Base-by-base conservation (phyloP, 2,329 filamentous ascomycete species). In the Colletotrichum scovillei region DNA sequence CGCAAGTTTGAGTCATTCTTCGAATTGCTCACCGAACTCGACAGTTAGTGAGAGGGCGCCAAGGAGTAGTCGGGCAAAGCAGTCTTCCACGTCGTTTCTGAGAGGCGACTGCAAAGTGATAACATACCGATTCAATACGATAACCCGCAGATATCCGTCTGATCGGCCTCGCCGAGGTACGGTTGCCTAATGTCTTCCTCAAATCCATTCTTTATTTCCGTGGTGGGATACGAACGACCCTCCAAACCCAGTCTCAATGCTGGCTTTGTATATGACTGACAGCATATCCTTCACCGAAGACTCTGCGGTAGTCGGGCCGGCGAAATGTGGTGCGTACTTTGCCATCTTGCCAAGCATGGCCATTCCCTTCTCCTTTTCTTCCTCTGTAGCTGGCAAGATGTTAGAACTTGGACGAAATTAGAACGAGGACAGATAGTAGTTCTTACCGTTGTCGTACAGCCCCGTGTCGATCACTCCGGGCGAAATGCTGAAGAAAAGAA, bases 401-500 rank as follows among this genome's bases (percentile, higher is more conserved):
- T 57, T n/a, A 57, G 55, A 11, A 5, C 11, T 35, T 35, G 9
- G 32, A 35, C 32, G 11, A 11, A 12, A 35, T 12, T 35, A 32
- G 24, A 16, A 9, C 4, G 26, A 8, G n/a, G 5, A 16, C 8
- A 28, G 22, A 8, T 7, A 22, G 12, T 22, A 6, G 22, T 38
- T 59, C 79, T 76, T 65, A 81, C 80, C n/a, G 0, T 81, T 58
- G 0, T 75, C 65, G 28, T 28, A 42, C 4, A 79, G 78, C 1
- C 84, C 85, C 0, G 82, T 83, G 0, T 86, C 83, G 0, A 91
- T 88, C 0, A 88, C n/a, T 0, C 89, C 89, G 0, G 89, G 89
- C 16, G 83, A 86, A 11, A 91, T 78, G 12, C 80, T 81, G 69
- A 92, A 72, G 78, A 90, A 88, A 0, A 90, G 77, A 0, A 92